Percentiles rank a stretch among this genome's conserved stretches.
These are phyloP conservation scores for Moricandia arvensis DNA, from an alignment of 345 rosid genomes.

Conservation along the genomic window DNA sequence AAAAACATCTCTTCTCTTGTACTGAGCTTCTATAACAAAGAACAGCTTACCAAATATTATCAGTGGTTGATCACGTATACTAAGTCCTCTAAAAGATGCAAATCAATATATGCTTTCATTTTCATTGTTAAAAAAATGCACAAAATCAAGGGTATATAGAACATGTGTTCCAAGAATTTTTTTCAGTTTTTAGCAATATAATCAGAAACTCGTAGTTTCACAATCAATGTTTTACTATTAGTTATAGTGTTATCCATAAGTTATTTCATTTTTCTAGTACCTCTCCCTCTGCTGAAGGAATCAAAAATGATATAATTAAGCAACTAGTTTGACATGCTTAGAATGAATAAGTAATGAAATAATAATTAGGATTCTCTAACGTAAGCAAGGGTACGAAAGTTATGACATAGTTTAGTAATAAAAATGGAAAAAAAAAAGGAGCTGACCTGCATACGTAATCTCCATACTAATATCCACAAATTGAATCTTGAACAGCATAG, in stretches of 20 bases:
- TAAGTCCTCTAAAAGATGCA: neutral
- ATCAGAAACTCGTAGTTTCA: neutral
- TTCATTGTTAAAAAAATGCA: slow-evolving; percentile 4
- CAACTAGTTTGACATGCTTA: slow-evolving; percentile 34
- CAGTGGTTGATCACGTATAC: neutral
- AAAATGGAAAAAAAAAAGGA: slow-evolving; percentile 18
- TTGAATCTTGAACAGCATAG: slow-evolving; percentile 28
- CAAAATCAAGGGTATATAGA: neutral
- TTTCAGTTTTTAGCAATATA: neutral
- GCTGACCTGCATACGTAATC: slow-evolving; percentile 40
- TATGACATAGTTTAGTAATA: slow-evolving; percentile 33
- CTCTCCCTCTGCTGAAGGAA: slow-evolving; percentile 21
- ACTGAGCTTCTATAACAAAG: slow-evolving; percentile 12
- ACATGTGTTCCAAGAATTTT: neutral
- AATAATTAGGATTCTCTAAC: slow-evolving; percentile 32
- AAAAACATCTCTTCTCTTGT: neutral
- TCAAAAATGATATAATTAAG: slow-evolving; percentile 23
- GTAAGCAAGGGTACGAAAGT: slow-evolving; percentile 36
- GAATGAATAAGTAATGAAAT: slow-evolving; percentile 24
- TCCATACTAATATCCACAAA: slow-evolving; percentile 30
- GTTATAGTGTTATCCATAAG: slow-evolving; percentile 2
- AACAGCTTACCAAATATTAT: neutral
- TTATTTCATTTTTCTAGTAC: neutral
- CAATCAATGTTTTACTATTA: neutral
- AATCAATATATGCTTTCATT: neutral